Evolutionary conservation across 495 filamentous ascomycete genomes (phyloP), one percentile per base, ranked within the genome.

Genomic region (Aspergillus sparsus): DNA sequence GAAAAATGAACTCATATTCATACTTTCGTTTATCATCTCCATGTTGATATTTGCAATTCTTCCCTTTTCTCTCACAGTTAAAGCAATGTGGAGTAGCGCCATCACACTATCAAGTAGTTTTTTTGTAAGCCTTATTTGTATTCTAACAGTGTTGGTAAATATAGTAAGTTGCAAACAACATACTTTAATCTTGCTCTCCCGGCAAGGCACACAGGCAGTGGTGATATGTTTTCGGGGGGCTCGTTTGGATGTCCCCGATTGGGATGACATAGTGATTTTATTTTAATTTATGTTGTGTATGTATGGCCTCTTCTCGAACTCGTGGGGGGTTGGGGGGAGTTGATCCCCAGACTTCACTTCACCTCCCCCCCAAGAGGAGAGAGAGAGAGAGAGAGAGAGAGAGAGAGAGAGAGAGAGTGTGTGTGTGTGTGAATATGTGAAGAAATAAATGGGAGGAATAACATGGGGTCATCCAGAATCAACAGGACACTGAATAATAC

Each of bases 11-110:
- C 3, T 27, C 21, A 8, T 41, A 41, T 31, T 73, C 75, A 56
- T 67, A 81, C 78, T 80, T 80, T 44, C 78, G 71, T 57, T 80
- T 80, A 32, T 81, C 78, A 18, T 81, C 77, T 12, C 78, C 75
- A 70, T 77, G 74, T 37, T 80, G 77, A 44, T 81, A 81, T 60
- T 71, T 77, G 66, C 78, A 81, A 9, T 73, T 68, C 52, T 77
- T 81, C 1, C 74, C 72, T 57, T 79, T 80, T n/a, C 71, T 74
- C 58, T 74, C 66, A 55, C 78, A 81, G 61, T 81, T 81, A n/a
- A 77, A 65, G 51, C 78, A 81, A 57, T 77, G 55, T 34, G 78
- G 78, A 49, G 70, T 72, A 27, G 75, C 73, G 16, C 78, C 78
- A 42, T 81, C 77, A 59, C 78, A 81, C 78, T 80, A 53, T 7